Evolutionary conservation across 1,284 basidiomycete genomes (phyloP).

Genomic region (Erythrobasidium hasegawianum): DNA sequence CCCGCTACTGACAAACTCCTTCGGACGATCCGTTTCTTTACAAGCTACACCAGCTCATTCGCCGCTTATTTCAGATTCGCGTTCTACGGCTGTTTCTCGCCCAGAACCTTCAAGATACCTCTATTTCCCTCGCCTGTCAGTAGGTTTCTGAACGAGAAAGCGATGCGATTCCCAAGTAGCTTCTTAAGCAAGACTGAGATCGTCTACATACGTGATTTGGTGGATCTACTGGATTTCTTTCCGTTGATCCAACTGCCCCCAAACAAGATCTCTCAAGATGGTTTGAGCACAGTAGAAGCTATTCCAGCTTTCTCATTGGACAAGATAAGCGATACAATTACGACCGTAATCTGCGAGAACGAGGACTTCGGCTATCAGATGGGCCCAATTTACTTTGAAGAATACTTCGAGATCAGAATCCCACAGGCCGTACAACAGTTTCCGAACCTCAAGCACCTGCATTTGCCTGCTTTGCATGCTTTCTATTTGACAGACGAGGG

Average conservation of each 20-base stretch:
- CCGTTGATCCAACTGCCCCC: not conserved
- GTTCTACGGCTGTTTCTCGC: constrained; percentile 18
- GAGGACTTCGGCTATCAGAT: not conserved
- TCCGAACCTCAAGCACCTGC: not conserved
- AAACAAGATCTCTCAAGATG: not conserved
- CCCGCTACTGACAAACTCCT: not conserved
- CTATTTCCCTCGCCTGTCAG: not conserved
- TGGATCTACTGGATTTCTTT: constrained; percentile 1
- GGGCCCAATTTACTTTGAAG: not conserved
- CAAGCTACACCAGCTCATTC: not conserved
- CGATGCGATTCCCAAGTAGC: constrained; percentile 10
- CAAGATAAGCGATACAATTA: not conserved
- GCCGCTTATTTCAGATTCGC: constrained; percentile 16
- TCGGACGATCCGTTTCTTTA: constrained; percentile 6
- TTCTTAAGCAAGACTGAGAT: constrained; percentile 2
- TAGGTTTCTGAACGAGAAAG: constrained; percentile 7
- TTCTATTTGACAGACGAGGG: not conserved
- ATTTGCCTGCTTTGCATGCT: constrained; percentile 4
- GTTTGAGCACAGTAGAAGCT: no score
- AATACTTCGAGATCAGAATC: not conserved
- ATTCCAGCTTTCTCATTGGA: no score
- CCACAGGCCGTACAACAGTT: not conserved
- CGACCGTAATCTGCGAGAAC: not conserved
- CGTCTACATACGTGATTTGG: not conserved
- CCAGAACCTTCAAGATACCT: not conserved